Evolutionary conservation across 2,329 filamentous ascomycete genomes (phyloP).

Genomic region (Proliferodiscus dingleyae): DNA sequence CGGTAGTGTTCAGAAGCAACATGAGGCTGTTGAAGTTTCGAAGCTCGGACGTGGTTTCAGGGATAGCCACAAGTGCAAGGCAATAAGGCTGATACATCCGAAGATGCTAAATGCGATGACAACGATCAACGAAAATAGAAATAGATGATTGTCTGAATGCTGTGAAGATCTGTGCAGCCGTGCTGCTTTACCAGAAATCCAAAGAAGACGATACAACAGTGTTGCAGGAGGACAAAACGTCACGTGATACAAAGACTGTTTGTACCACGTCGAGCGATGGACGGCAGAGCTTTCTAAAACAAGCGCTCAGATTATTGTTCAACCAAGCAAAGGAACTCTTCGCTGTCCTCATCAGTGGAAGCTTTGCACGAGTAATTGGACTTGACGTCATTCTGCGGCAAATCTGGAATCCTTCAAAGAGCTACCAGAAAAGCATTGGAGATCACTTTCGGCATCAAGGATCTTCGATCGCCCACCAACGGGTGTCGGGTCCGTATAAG

Average conservation of each 20-base stretch:
- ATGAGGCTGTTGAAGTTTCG: conserved; percentile 23
- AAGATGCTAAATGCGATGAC: not conserved
- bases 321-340: too few relatives aligned
- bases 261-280: too few relatives aligned
- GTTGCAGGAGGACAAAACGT: too few relatives aligned
- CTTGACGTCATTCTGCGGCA: not conserved
- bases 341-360: too few relatives aligned
- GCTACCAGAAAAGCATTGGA: not conserved
- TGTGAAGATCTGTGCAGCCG: not conserved
- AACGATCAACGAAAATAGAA: not conserved
- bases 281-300: too few relatives aligned
- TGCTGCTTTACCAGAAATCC: not conserved
- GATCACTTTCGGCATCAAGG: conserved; percentile 11
- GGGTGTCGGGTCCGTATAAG: too few relatives aligned
- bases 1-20: not conserved
- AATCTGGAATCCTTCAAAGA: not conserved
- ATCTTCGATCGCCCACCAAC: conserved; percentile 1
- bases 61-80: not conserved
- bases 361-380: too few relatives aligned
- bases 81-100: conserved; percentile 12
- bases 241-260: too few relatives aligned
- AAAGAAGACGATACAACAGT: too few relatives aligned
- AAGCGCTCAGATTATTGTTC: too few relatives aligned
- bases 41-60: conserved; percentile 19
- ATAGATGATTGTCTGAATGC: too few relatives aligned